A percentile compares a stretch with the other conserved stretches of the same genome.
phyloP scores from a whole-genome alignment of 345 rosid genomes.

The Salix dunnii region DNA sequence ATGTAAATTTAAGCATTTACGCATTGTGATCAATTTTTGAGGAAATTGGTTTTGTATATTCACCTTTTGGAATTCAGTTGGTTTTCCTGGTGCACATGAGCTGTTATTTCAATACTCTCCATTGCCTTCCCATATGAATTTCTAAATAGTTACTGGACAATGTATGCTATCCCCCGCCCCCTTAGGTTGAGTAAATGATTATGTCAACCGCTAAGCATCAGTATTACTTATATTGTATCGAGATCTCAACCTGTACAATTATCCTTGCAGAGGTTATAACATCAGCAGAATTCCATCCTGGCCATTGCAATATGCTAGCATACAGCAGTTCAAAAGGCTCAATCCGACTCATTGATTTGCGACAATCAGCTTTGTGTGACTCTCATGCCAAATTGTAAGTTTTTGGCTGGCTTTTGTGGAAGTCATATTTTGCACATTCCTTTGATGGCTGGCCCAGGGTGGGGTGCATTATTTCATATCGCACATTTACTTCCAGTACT shows the following conservation, averaged over 20 bases:
- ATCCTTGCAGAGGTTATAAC: slow-evolving; percentile 91
- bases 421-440: background rate
- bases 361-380: slow-evolving; percentile 97
- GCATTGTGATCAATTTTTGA: background rate
- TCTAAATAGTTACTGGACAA: background rate
- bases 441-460: too few species aligned
- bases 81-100: too few species aligned
- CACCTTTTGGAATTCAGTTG: background rate
- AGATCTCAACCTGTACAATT: slow-evolving; percentile 5
- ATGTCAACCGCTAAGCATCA: background rate
- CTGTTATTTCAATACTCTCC: background rate
- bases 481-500: background rate
- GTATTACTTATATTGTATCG: background rate
- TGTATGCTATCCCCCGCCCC: background rate
- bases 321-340: slow-evolving; percentile 99
- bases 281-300: slow-evolving; percentile 98
- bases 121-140: background rate
- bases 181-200: background rate
- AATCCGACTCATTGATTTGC: slow-evolving; percentile 88
- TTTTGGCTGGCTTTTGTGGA: background rate
- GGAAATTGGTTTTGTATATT: background rate
- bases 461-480: background rate
- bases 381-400: slow-evolving; percentile 89
- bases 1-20: background rate
- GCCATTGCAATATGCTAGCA: slow-evolving; percentile 85